Evolutionary conservation across 148 eudicot species (phyloP), one percentile per base, ranked within the genome.

Genomic region (Cornus kousa): DNA sequence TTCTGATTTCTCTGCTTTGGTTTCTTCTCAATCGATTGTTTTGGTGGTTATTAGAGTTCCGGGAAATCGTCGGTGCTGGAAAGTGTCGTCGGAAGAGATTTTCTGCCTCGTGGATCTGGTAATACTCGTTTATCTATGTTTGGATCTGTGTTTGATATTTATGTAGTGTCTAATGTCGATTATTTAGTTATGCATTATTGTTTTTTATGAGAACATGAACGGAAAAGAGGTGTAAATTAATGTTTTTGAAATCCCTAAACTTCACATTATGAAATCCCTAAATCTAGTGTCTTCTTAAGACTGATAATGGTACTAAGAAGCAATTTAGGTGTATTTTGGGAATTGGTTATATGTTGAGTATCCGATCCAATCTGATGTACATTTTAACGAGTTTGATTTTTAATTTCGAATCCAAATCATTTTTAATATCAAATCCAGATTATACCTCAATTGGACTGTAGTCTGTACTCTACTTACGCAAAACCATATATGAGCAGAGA

Each of bases 81-180:
- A 82, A 94, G 98, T 74, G 87, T 97, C 59, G 99, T 97, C 0
- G 99, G 99, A 28, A 87, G 99, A 84, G 99, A 97, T 89, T 97
- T 97, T 84, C 90, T 97, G 78, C 99, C 99, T 77, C 99, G 99
- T 79, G 99, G 99, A 94, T 94, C 99, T 10, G 99, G 99, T 94
- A 87, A 39, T 74, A 67, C 0, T 13, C 39, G 17, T 60, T 60
- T 74, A 7, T 7, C 19, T 33, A 22, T 50, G 4, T 33, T 74
- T 75, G 32, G 55, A 74, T 75, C 76, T 13, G 60, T 71, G 19
- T 9, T 46, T 39, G 46, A 57, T 23, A 19, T 17, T 2, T 60
- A 6, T 60, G 1, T 60, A 10, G 66, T 60, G 22, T 17, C 7
- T 60, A 60, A 5, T 53, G 59, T 14, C 59, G 23, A 60, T 60